Base-by-base conservation (phyloP, 1,284 basidiomycete genomes). In the Phellinidium pouzarii region DNA sequence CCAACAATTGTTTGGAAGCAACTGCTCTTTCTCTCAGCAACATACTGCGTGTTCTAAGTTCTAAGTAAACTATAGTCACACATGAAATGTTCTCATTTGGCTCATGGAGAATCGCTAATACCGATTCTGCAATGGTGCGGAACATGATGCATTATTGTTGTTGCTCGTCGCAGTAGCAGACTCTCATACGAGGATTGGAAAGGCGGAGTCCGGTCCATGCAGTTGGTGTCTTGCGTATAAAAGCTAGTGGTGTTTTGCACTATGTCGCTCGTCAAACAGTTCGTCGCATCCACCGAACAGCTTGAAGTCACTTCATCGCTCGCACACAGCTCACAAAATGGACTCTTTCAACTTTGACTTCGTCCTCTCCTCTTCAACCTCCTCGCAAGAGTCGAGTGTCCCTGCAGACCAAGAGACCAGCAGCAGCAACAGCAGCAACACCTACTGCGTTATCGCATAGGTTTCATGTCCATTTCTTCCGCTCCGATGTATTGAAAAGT, bases 331-430 rank as follows among this genome's bases (percentile, higher is more conserved):
- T 38, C 26, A 22, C 25, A 34, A 44, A n/a, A 45, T 51, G 50
- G 50, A 51, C 19, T 26, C 50, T 4, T 51, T 51, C 50, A 51
- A 34, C 6, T 8, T 42, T 26, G 42, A 51, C 44, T 22, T 51
- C 22, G 20, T 22, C 42, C 8, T 27, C 29, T 23, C 43, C 20
- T 44, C 31, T 29, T 51, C 50, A 4, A 29, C 47, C 36, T 40
- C 47, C 22, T 37, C 42, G 14, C 41, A 51, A 25, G 50, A 51
- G 42, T 51, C 50, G 50, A 51, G 50, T 22, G 31, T 45, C 42
- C 50, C 42, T 40, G 40, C 34, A 38, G 41, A 50, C 26, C 36
- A 23, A n/a, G 50, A 51, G 27, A 23, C 17, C 27, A 44, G 11
- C 42, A 20, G 22, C 20, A 37, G 14, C 42, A 22, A n/a, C 5